A percentile compares a stretch with the other conserved stretches of the same genome.
phyloP scores from a whole-genome alignment of 371 early-diverging fungal genomes.

The Phascolomyces articulosus region DNA sequence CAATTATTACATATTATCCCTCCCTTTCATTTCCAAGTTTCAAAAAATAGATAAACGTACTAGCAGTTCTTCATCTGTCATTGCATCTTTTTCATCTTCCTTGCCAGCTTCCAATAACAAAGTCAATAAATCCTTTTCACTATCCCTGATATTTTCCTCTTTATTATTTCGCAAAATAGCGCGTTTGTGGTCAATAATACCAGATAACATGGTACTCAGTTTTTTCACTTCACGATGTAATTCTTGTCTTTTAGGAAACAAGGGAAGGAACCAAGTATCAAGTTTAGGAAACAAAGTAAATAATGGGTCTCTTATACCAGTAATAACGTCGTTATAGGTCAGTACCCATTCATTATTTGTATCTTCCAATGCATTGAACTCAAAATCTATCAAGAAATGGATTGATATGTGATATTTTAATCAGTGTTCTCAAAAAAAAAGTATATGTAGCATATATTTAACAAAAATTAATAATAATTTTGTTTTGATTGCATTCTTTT shows the following conservation, averaged over 20 bases:
- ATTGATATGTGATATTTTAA: too few relatives aligned
- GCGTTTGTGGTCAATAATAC: conserved; percentile 1
- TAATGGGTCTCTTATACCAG: conserved; percentile 1
- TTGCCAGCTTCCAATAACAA: conserved; percentile 55
- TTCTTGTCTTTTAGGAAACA: conserved; percentile 23
- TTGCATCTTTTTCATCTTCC: conserved; percentile 21
- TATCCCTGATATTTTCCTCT: not conserved
- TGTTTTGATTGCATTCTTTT: too few relatives aligned
- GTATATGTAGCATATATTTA: too few relatives aligned
- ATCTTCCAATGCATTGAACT: conserved; percentile 16
- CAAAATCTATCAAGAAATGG: too few relatives aligned
- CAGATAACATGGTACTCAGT: conserved; percentile 7
- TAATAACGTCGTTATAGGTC: conserved; percentile 4
- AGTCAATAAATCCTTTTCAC: conserved; percentile 51
- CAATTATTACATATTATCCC: too few relatives aligned
- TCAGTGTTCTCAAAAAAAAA: too few relatives aligned
- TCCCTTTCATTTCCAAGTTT: too few relatives aligned
- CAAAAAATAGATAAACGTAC: conserved; percentile 4
- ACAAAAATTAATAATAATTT: too few relatives aligned
- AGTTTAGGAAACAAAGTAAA: conserved; percentile 25
- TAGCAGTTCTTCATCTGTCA: conserved; percentile 27
- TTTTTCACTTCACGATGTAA: conserved; percentile 11
- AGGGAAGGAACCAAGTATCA: conserved; percentile 19
- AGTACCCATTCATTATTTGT: conserved; percentile 10
- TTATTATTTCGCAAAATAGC: not conserved